These are phyloP conservation scores for Candida methanosorbosa DNA, from an alignment of 805 yeast species.

Conservation along the genomic window DNA sequence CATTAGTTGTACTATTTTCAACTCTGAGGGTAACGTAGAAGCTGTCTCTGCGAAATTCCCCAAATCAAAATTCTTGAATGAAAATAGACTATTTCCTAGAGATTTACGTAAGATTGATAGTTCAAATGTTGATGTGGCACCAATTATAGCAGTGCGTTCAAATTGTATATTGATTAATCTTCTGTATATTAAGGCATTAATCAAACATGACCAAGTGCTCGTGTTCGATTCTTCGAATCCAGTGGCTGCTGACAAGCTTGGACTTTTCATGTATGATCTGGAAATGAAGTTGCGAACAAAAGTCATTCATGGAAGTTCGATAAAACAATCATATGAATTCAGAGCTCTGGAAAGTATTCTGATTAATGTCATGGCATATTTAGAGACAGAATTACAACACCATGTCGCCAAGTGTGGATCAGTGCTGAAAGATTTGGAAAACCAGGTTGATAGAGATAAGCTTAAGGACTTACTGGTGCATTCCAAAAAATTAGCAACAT, in stretches of 20 bases:
- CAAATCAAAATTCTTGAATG: conserved; percentile 57
- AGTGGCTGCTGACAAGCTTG: conserved; percentile 59
- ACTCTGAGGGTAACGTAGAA: conserved; percentile 55
- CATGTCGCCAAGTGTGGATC: conserved; percentile 52
- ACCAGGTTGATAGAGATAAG: conserved; percentile 67
- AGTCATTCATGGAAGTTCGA: conserved; percentile 17
- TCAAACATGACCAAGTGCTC: conserved; percentile 71
- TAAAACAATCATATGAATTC: conserved; percentile 63
- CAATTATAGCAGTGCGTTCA: conserved; percentile 74
- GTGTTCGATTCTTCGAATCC: conserved; percentile 69
- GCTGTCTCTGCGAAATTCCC: conserved; percentile 69
- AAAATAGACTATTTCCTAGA: conserved; percentile 73
- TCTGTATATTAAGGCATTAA: conserved; percentile 81
- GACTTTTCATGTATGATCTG: conserved; percentile 77
- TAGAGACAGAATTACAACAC: conserved; percentile 65
- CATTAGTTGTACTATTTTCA: conserved; percentile 78
- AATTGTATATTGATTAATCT: conserved; percentile 74
- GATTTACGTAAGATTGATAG: conserved; percentile 81
- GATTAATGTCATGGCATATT: conserved; percentile 67
- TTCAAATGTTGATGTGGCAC: conserved; percentile 71
- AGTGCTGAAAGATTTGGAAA: conserved; percentile 65
- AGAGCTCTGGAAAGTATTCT: conserved; percentile 76
- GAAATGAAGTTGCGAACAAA: conserved; percentile 55
- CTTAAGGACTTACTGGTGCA: conserved; percentile 64
- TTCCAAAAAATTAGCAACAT: conserved; percentile 62